Evolutionary conservation across 2,329 filamentous ascomycete genomes (phyloP).

Genomic region (Corinectria fuckeliana): DNA sequence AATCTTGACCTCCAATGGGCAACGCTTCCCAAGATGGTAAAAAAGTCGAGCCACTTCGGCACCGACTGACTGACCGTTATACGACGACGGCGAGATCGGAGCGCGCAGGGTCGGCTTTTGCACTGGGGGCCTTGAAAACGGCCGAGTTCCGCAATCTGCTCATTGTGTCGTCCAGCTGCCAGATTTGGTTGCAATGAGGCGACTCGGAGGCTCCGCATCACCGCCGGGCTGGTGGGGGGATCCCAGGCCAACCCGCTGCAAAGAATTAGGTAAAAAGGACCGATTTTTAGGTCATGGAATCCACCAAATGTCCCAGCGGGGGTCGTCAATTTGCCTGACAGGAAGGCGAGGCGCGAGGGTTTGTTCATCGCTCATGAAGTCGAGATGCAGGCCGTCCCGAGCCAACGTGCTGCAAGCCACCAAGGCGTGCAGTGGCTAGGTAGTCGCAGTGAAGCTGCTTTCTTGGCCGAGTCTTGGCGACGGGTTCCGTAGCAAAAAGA

Average conservation of each 20-base stretch:
- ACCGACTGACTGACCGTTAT: neutral
- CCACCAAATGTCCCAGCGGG: neutral
- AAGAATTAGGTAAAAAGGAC: constrained; percentile 20
- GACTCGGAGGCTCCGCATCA: constrained; percentile 5
- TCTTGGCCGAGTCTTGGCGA: neutral
- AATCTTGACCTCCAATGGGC: neutral
- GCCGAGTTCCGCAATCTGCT: neutral
- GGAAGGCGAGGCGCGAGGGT: neutral
- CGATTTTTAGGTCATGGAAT: constrained; percentile 21
- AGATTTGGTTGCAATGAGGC: constrained; percentile 13
- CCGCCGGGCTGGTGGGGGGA: constrained; percentile 1
- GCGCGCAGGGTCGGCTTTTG: neutral
- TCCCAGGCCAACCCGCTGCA: constrained; percentile 11
- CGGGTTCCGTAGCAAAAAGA: neutral
- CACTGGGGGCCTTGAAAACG: neutral
- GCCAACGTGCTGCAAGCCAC: neutral
- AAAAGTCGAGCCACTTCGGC: neutral
- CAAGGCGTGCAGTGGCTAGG: too few relatives aligned
- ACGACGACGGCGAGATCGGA: neutral
- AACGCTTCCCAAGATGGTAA: neutral
- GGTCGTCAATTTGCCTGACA: neutral
- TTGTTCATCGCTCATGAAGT: neutral
- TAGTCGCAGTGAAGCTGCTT: neutral
- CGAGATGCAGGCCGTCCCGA: too few relatives aligned
- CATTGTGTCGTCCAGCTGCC: constrained; percentile 15